Conservation (phyloP, 2,329 filamentous ascomycete genomes). For the Talaromyces verruculosus region DNA sequence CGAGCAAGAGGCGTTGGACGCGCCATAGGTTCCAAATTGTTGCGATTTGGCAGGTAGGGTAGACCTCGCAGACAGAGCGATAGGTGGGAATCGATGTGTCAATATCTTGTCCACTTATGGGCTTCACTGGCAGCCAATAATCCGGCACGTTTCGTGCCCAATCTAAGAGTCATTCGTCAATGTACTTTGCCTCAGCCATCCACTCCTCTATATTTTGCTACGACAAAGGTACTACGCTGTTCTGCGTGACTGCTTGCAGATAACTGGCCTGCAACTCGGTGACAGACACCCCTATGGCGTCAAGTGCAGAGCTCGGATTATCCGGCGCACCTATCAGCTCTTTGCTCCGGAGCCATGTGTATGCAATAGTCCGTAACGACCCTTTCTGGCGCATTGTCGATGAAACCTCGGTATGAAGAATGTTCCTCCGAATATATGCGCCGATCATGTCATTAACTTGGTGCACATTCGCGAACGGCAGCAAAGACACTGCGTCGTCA, state of each 20-base stretch:
- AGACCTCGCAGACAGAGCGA: background rate
- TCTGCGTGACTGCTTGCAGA: background rate
- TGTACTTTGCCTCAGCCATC: background rate
- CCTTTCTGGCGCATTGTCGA: background rate
- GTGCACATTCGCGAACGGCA: background rate
- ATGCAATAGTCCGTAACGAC: background rate
- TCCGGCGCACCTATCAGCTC: background rate
- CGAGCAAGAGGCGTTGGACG: background rate
- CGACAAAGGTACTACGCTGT: background rate
- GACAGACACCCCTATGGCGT: background rate
- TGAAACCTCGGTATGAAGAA: background rate
- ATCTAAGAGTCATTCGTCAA: background rate
- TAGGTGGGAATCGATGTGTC: background rate
- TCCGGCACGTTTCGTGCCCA: background rate
- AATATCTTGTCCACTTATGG: background rate
- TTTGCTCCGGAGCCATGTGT: background rate
- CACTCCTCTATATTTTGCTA: background rate
- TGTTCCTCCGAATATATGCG: background rate
- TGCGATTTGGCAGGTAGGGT: background rate
- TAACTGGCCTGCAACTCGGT: background rate
- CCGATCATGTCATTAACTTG: background rate
- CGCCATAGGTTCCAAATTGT: slow-evolving; percentile 1
- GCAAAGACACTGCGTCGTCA: background rate
- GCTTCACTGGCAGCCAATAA: background rate
- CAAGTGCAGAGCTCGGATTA: background rate